Conservation (phyloP, 1,284 basidiomycete species). For the Cerrena zonata region DNA sequence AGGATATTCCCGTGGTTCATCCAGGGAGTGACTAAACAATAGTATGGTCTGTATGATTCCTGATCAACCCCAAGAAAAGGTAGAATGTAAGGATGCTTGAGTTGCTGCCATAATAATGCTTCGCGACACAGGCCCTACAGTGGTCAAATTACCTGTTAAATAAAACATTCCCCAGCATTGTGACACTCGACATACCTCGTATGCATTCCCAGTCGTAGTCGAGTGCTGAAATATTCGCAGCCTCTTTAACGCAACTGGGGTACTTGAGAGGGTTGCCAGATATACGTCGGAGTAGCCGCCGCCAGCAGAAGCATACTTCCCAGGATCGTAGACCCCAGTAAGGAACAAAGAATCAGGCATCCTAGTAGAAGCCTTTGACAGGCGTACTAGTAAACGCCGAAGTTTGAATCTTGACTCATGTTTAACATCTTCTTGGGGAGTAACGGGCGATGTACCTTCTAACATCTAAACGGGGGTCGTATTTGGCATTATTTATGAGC, state of each 20-base stretch:
- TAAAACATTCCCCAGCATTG: no score
- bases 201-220: no score
- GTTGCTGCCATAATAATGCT: slow-evolving; percentile 3
- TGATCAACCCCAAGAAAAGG: slow-evolving; percentile 5
- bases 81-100: slow-evolving; percentile 4
- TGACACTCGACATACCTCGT: no score
- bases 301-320: background rate
- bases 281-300: slow-evolving; percentile 6
- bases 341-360: slow-evolving; percentile 2
- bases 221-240: slow-evolving; percentile 1
- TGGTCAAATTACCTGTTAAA: no score
- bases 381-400: background rate
- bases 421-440: background rate
- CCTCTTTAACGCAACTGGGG: slow-evolving; percentile 3
- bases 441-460: background rate
- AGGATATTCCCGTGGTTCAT: background rate
- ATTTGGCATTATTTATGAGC: no score
- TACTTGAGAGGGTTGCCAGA: background rate
- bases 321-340: background rate
- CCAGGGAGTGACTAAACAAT: slow-evolving; percentile 6
- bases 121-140: slow-evolving; percentile 2
- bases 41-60: background rate
- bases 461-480: no score
- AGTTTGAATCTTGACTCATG: background rate
- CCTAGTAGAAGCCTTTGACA: background rate